Evolutionary conservation across 495 filamentous ascomycete genomes (phyloP), one percentile per base, ranked within the genome.

Genomic region (Penicillium ucsense): DNA sequence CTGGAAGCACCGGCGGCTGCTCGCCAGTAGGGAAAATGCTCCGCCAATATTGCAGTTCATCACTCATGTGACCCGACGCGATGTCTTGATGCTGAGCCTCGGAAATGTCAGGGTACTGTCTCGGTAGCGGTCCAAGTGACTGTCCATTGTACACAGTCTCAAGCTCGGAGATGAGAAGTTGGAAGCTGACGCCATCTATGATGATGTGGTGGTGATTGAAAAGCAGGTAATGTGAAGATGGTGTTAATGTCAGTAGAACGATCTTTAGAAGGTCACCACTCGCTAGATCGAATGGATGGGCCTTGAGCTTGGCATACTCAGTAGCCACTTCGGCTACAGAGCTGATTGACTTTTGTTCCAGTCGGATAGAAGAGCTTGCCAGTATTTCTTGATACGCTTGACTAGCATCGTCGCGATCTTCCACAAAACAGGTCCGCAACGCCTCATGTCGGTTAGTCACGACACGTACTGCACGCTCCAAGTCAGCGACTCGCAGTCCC

Each of bases 191-290:
- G 0, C 67, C 70, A 54, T 77, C 73, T 45, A 74, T 65, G 43
- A 49, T 41, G 41, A 77, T 74, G 41, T 77, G 73, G 38, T 70
- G 67, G 38, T 50, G 58, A 8, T 32, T 38, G 20, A 70, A 6
- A 7, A 70, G 8, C 3, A 67, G 46, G 34, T 49, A 56, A 49
- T 66, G 54, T 0, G 30, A 10, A 1, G 36, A 27, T 8, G 54
- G 11, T 0, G 41, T 38, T 0, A 50, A 35, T 6, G 54, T 47
- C 3, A 67, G 31, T 4, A 66, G 47, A 4, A 54, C n/a, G 0
- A 65, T 7, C 4, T 50, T 9, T 20, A 64, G 44, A 0, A 47
- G 8, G 6, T 61, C 41, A 10, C 63, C 55, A 9, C 34, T 45
- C 4, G 45, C 54, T 6, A 69, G 34, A 37, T 63, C 53, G 35